These are phyloP conservation scores for Coniella lustricola DNA, from an alignment of 2,329 filamentous ascomycete genomes.

Conservation along the genomic window DNA sequence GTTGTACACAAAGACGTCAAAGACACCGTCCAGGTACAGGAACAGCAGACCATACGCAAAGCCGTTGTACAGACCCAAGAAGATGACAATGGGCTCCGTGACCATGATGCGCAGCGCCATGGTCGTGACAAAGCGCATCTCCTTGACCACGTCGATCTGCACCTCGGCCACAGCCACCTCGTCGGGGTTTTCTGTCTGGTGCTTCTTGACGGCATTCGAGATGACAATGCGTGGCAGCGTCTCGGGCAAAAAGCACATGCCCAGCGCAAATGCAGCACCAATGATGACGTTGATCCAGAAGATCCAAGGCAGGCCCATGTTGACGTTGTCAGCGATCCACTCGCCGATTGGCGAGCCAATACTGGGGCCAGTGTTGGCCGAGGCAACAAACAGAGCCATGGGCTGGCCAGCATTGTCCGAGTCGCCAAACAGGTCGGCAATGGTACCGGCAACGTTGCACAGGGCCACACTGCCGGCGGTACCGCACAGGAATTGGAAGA, in stretches of 20 bases:
- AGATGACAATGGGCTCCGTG: constrained; percentile 34
- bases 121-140: constrained; percentile 33
- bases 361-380: constrained; percentile 32
- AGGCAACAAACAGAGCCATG: constrained; percentile 35
- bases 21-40: constrained; percentile 35
- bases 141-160: constrained; percentile 29
- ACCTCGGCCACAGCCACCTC: constrained; percentile 27
- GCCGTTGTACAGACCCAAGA: constrained; percentile 33
- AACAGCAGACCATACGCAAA: constrained; percentile 36
- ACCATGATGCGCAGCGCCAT: constrained; percentile 37
- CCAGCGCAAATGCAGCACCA: constrained; percentile 28
- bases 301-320: constrained; percentile 32
- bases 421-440: constrained; percentile 30
- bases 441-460: constrained; percentile 30
- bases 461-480: constrained; percentile 28
- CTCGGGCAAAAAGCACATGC: constrained; percentile 32
- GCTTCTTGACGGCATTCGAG: constrained; percentile 25
- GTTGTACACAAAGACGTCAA: constrained; percentile 35
- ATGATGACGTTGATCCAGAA: constrained; percentile 36
- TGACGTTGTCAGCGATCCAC: constrained; percentile 29
- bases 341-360: constrained; percentile 33
- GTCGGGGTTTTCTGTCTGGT: constrained; percentile 22
- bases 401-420: constrained; percentile 32
- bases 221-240: constrained; percentile 34
- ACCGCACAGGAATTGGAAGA: constrained; percentile 30